These are phyloP conservation scores for Macrophomina phaseolina DNA, from an alignment of 2,329 filamentous ascomycete genomes.

Conservation along the genomic window DNA sequence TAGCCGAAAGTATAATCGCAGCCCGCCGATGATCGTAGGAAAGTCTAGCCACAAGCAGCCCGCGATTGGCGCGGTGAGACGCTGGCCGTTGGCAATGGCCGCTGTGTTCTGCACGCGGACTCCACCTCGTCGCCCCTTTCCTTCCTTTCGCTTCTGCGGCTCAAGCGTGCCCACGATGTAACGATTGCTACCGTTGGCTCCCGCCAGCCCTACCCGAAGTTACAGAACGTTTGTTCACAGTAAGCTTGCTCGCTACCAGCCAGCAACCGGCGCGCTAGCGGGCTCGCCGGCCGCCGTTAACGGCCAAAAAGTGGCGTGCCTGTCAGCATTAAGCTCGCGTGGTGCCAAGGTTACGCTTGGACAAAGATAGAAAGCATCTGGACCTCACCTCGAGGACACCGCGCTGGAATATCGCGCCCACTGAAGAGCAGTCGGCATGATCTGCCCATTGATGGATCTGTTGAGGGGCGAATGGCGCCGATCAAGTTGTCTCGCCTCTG, in stretches of 20 bases:
- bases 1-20: slow-evolving; percentile 4
- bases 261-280: background rate
- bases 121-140: slow-evolving; percentile 7
- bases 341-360: slow-evolving; percentile 6
- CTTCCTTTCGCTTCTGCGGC: slow-evolving; percentile 13
- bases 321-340: slow-evolving; percentile 18
- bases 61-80: slow-evolving; percentile 1
- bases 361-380: slow-evolving; percentile 15
- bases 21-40: background rate
- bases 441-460: background rate
- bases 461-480: background rate
- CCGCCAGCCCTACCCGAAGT: slow-evolving; percentile 20
- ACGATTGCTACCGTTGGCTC: background rate
- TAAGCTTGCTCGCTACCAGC: slow-evolving; percentile 11
- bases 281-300: slow-evolving; percentile 13
- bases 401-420: background rate
- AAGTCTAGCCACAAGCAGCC: slow-evolving; percentile 7
- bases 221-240: slow-evolving; percentile 15
- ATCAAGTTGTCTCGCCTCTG: background rate
- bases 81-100: slow-evolving; percentile 15
- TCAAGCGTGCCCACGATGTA: background rate
- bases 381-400: background rate
- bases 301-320: slow-evolving; percentile 20
- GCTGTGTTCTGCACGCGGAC: slow-evolving; percentile 16
- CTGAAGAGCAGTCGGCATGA: background rate